Conservation (phyloP, 768 basidiomycete genomes). For the Kondoa subrosea region DNA sequence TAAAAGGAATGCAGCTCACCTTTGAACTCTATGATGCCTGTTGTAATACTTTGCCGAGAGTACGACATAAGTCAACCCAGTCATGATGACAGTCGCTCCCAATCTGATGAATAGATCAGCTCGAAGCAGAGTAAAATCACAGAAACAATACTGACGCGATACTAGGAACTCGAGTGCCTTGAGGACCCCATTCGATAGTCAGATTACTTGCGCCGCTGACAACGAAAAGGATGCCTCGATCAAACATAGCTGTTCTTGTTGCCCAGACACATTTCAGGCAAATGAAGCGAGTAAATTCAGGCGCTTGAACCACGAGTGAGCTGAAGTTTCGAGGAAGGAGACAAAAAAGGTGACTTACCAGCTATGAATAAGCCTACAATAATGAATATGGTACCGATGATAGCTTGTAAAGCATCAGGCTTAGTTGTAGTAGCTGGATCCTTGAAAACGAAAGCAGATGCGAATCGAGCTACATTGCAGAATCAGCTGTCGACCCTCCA, state of each 20-base stretch:
- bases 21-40: conserved; percentile 42
- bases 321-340: neutral
- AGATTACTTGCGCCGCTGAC: neutral
- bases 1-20: neutral
- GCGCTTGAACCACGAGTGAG: neutral
- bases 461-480: neutral
- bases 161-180: neutral
- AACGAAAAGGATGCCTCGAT: conserved; percentile 1
- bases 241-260: neutral
- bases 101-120: neutral
- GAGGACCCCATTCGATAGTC: neutral
- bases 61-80: neutral
- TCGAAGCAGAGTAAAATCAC: too few species aligned
- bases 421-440: neutral
- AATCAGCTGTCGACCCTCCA: neutral
- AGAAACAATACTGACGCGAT: neutral
- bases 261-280: neutral
- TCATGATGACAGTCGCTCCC: neutral
- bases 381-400: conserved; percentile 3
- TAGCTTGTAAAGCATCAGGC: conserved; percentile 1
- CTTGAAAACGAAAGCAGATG: neutral
- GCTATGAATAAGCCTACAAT: neutral
- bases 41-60: conserved; percentile 39
- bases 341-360: neutral
- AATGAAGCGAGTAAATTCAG: neutral